These are phyloP conservation scores for Talaromyces atroroseus DNA, from an alignment of 2,329 filamentous ascomycete genomes.

Conservation along the genomic window DNA sequence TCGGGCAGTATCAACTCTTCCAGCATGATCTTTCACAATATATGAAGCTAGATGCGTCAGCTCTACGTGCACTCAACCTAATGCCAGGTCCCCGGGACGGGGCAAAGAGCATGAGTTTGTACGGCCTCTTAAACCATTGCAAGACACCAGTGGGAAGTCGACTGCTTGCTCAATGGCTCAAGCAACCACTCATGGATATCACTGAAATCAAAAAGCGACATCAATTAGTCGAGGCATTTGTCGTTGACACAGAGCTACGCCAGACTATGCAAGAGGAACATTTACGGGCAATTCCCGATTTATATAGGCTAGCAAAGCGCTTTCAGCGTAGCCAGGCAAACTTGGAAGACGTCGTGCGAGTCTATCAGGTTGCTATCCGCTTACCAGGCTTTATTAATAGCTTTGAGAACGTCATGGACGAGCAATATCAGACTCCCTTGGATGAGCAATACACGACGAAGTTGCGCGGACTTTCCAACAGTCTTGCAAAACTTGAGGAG, in stretches of 20 bases:
- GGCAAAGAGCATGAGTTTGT: constrained; percentile 95
- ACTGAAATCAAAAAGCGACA: constrained; percentile 85
- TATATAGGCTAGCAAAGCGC: constrained; percentile 88
- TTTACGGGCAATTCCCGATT: constrained; percentile 82
- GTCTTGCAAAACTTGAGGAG: constrained; percentile 79
- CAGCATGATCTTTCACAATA: constrained; percentile 95
- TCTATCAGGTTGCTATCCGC: constrained; percentile 90
- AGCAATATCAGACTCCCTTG: constrained; percentile 79
- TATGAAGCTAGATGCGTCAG: constrained; percentile 96
- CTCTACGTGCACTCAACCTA: constrained; percentile 86
- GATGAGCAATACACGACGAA: constrained; percentile 84
- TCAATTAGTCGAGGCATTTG: constrained; percentile 91
- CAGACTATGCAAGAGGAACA: constrained; percentile 98
- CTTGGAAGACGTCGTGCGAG: constrained; percentile 89
- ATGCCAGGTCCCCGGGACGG: constrained; percentile 95
- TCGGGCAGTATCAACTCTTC: constrained; percentile 94
- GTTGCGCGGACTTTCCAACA: constrained; percentile 68
- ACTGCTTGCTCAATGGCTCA: constrained; percentile 89
- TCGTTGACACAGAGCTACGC: constrained; percentile 82
- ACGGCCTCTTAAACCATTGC: constrained; percentile 91
- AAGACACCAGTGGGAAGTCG: constrained; percentile 92
- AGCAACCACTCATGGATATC: constrained; percentile 91
- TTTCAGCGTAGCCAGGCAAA: constrained; percentile 90
- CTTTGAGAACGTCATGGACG: constrained; percentile 91
- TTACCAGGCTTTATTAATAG: constrained; percentile 85